phyloP scores from a whole-genome alignment of 139 green algal genomes.

The Chlorella ohadii region DNA sequence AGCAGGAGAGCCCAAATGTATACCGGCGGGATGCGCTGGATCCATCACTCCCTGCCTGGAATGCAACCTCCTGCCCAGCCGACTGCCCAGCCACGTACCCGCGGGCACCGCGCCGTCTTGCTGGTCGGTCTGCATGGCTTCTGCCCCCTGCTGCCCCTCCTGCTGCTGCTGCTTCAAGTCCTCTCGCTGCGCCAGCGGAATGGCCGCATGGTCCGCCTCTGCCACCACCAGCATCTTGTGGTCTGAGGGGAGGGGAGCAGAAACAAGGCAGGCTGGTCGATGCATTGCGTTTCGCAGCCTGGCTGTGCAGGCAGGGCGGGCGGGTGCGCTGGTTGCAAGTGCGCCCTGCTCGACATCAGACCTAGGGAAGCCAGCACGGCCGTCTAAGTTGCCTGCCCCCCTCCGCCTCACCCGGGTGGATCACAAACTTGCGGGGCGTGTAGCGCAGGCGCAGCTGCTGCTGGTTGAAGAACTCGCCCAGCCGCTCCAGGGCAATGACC shows the following conservation, averaged over 20 bases:
- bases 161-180: slow-evolving; percentile 51
- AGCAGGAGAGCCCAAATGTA: no score
- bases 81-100: slow-evolving; percentile 45
- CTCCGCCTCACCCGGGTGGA: slow-evolving; percentile 78
- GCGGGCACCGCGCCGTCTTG: not conserved
- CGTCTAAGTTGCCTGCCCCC: no score
- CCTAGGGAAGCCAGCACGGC: no score
- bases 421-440: slow-evolving; percentile 90
- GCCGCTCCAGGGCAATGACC: slow-evolving; percentile 83
- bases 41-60: no score
- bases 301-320: no score
- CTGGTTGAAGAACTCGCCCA: slow-evolving; percentile 96
- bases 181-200: slow-evolving; percentile 68
- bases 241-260: not conserved
- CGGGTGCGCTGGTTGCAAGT: no score
- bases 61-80: no score
- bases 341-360: no score
- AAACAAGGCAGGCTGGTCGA: not conserved
- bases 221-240: slow-evolving; percentile 63
- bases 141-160: slow-evolving; percentile 57
- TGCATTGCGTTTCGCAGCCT: no score
- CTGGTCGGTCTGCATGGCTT: slow-evolving; percentile 45
- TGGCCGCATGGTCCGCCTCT: slow-evolving; percentile 83
- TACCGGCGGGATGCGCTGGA: no score
- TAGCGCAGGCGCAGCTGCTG: slow-evolving; percentile 83